Evolutionary conservation across 2,329 filamentous ascomycete genomes (phyloP).

Genomic region (Raffaelea ambrosiae): DNA sequence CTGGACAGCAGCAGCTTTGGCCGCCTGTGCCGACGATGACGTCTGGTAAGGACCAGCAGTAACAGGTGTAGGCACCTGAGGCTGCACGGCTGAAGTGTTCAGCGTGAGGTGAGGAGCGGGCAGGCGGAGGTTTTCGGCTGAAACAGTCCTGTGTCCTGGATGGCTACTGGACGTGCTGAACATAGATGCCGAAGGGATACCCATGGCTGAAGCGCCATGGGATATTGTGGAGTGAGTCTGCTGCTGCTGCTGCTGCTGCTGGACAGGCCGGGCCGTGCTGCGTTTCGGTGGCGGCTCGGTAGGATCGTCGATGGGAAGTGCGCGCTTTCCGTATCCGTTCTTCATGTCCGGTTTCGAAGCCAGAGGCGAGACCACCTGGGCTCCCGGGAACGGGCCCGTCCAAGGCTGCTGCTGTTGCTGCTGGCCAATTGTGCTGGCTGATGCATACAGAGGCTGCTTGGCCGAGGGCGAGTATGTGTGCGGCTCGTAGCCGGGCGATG

Average conservation of each 20-base stretch:
- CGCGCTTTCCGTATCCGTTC: constrained; percentile 39
- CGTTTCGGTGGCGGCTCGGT: constrained; percentile 49
- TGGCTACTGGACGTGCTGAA: no score
- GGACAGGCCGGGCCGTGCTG: constrained; percentile 17
- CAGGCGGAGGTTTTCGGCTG: constrained; percentile 38
- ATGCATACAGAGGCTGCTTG: neutral
- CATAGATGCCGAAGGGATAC: neutral
- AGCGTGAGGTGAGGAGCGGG: constrained; percentile 65
- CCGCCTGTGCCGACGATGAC: constrained; percentile 9
- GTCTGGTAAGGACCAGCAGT: neutral
- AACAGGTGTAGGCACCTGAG: neutral
- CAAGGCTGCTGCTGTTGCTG: constrained; percentile 1
- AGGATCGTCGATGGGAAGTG: constrained; percentile 36
- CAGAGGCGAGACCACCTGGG: constrained; percentile 37
- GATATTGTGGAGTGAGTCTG: constrained; percentile 3
- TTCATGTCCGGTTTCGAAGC: constrained; percentile 34
- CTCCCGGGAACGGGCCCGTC: constrained; percentile 18
- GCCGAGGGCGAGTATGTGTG: constrained; percentile 1
- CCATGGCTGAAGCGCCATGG: neutral
- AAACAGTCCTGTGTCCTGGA: neutral
- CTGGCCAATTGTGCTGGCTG: neutral
- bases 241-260: constrained; percentile 7
- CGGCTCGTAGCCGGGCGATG: neutral
- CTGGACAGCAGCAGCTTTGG: neutral
- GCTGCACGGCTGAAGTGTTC: constrained; percentile 35